These are phyloP conservation scores for Mychonastes homosphaera DNA, from an alignment of 139 green algal genomes.

Conservation along the genomic window DNA sequence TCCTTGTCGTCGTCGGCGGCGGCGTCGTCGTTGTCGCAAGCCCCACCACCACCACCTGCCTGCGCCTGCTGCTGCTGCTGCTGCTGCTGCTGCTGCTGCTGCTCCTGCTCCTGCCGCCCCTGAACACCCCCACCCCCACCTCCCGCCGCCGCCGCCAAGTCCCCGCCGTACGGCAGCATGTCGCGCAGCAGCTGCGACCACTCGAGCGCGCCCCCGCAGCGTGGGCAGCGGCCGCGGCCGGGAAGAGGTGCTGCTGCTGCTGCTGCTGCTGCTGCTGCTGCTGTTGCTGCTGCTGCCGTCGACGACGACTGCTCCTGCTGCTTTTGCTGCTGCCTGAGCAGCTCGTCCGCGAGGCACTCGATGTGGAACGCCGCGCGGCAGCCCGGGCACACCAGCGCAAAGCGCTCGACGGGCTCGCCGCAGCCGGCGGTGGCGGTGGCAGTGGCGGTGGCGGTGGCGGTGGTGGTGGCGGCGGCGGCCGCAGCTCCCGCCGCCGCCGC, in stretches of 20 bases:
- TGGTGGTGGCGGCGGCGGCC: no score
- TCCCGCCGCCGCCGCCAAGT: neutral
- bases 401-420: constrained; percentile 16
- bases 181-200: constrained; percentile 8
- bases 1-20: constrained; percentile 8
- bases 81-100: constrained; percentile 2
- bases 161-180: constrained; percentile 12
- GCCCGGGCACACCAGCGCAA: constrained; percentile 25
- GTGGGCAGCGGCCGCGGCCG: neutral
- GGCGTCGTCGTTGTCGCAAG: constrained; percentile 4
- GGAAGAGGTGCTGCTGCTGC: neutral
- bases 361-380: constrained; percentile 32
- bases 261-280: neutral
- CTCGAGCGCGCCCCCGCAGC: neutral
- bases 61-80: neutral
- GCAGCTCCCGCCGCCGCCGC: no score
- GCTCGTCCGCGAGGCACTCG: constrained; percentile 40
- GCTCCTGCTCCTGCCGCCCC: neutral
- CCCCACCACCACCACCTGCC: neutral
- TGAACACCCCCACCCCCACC: neutral
- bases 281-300: constrained; percentile 17
- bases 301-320: neutral
- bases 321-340: constrained; percentile 16
- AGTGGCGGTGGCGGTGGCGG: no score
- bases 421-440: constrained; percentile 37